Evolutionary conservation across 495 filamentous ascomycete species (phyloP), one percentile per base, ranked within the genome.

Genomic region (Lophiotrema nucula): DNA sequence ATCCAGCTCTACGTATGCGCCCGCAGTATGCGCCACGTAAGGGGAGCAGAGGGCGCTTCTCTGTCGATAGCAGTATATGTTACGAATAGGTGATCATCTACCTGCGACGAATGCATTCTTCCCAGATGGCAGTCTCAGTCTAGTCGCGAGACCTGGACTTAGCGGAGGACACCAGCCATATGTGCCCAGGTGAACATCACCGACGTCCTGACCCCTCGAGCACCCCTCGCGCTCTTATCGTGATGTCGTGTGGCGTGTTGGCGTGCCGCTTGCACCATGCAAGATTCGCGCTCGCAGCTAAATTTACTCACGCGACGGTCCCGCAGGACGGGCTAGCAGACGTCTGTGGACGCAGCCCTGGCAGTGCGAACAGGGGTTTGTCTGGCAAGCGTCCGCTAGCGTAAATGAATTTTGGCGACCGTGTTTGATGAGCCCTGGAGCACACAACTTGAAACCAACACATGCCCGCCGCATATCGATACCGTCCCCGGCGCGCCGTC

Each of bases 391-490:
- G 33, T 18, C 46, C 46, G 44, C 6, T 38, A 15, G 19, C 10
- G 18, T 37, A 35, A 27, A 46, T 28, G 21, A 56, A 39, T 39
- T 46, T 37, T 24, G 5, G 31, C 22, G 44, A 22, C 46, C 47
- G 47, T 51, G 43, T 57, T 53, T 60, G 52, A 64, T 56, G 37
- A 53, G 37, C 28, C 21, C 33, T 56, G 45, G 46, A 65, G 60
- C 61, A 60, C 45, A 49, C 24, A 51, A 50, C 55, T 33, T 35
- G 38, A 26, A 43, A 43, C 39, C 39, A 10, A 8, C 47, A n/a
- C 45, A 38, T 37, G 49, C 53, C 63, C 49, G 50, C 53, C 63
- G 43, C 58, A 58, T n/a, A 56, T 55, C 51, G 47, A 55, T 52
- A 57, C 21, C 52, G 19, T 27, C n/a, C 41, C 23, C 48, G 16